Evolutionary conservation across 768 basidiomycete species (phyloP).

Genomic region (Holtermannia corniformis): DNA sequence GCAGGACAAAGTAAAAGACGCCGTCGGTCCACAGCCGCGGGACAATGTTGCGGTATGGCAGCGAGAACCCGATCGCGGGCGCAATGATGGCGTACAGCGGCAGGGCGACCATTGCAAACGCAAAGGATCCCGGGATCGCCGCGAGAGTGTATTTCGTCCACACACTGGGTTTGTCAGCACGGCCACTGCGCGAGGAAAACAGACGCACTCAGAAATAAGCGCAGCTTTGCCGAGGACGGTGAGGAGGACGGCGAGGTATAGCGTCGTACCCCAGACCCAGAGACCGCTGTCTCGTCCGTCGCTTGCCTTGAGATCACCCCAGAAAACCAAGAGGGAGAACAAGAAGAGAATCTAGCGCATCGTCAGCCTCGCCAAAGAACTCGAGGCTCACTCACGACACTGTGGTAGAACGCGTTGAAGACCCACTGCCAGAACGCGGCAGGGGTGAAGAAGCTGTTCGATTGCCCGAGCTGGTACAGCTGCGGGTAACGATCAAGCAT

Average conservation of each 20-base stretch:
- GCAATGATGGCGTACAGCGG: slow-evolving; percentile 83
- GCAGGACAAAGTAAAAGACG: slow-evolving; percentile 79
- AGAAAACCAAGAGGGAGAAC: slow-evolving; percentile 82
- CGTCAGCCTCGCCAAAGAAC: background rate
- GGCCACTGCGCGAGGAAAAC: background rate
- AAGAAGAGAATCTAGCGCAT: slow-evolving; percentile 63
- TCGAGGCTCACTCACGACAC: slow-evolving; percentile 27
- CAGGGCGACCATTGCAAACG: slow-evolving; percentile 91
- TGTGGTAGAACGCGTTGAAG: slow-evolving; percentile 42
- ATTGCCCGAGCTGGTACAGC: slow-evolving; percentile 85
- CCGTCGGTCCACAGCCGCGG: slow-evolving; percentile 78
- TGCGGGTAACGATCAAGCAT: slow-evolving; percentile 96
- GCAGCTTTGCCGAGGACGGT: slow-evolving; percentile 97
- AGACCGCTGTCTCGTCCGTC: slow-evolving; percentile 79
- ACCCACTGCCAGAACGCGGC: slow-evolving; percentile 42
- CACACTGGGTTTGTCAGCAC: slow-evolving; percentile 49
- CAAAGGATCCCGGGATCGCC: slow-evolving; percentile 93
- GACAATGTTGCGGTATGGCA: slow-evolving; percentile 81
- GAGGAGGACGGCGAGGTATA: slow-evolving; percentile 86
- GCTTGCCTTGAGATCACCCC: slow-evolving; percentile 77
- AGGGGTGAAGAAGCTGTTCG: slow-evolving; percentile 62
- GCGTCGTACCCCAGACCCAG: slow-evolving; percentile 97
- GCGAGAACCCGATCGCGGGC: slow-evolving; percentile 74
- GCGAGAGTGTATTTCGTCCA: slow-evolving; percentile 99
- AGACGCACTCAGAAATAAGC: slow-evolving; percentile 86